Evolutionary conservation across 306 rosid genomes (phyloP).

Genomic region (Boehmeria nivea): DNA sequence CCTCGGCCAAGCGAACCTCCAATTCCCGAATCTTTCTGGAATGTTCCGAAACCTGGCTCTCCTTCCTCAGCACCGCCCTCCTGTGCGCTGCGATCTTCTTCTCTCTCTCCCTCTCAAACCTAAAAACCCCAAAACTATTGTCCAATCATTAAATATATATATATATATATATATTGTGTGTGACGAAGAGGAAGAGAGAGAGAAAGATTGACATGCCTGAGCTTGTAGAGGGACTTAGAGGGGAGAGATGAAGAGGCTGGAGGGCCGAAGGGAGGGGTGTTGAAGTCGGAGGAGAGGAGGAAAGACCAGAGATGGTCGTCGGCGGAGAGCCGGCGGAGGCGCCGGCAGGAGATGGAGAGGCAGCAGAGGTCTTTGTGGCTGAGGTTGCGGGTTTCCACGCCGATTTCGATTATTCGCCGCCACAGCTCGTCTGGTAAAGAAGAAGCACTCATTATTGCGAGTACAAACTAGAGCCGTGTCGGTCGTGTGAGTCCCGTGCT

Average conservation of each 20-base stretch:
- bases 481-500: no score
- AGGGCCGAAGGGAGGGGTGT: not conserved
- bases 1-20: conserved; percentile 32
- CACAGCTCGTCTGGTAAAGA: conserved; percentile 64
- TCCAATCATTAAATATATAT: no score
- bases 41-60: conserved; percentile 59
- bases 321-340: conserved; percentile 49
- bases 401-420: conserved; percentile 57
- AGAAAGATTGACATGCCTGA: conserved; percentile 23
- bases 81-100: conserved; percentile 49
- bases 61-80: conserved; percentile 56
- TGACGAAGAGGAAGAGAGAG: not conserved
- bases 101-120: conserved; percentile 61
- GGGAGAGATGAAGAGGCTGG: conserved; percentile 8
- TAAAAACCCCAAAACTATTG: conserved; percentile 14
- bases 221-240: conserved; percentile 48
- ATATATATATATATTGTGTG: no score
- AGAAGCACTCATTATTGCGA: no score
- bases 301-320: conserved; percentile 53
- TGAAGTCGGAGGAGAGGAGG: conserved; percentile 55
- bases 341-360: conserved; percentile 59
- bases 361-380: conserved; percentile 63
- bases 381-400: conserved; percentile 27
- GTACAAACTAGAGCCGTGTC: no score
- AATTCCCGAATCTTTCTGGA: conserved; percentile 43